Evolutionary conservation across 305 asterid genomes (phyloP), one percentile per base, ranked within the genome.

Genomic region (Rubia tinctorum): DNA sequence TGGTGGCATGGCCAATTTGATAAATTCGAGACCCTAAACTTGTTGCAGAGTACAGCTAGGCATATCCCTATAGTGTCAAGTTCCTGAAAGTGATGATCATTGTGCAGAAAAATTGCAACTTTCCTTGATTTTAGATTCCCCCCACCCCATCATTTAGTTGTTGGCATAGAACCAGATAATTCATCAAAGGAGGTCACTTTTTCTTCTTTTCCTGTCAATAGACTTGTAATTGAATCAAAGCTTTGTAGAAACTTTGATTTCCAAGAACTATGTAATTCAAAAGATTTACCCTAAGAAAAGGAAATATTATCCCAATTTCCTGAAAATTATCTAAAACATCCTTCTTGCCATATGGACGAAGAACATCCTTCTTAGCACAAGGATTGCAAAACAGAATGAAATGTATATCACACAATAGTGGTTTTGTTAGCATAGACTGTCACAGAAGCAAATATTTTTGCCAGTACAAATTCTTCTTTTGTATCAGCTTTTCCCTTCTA

Each of bases 91-190:
- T 40, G n/a, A n/a, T n/a, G 66, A 71, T 59, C 66, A 6, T 78
- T 80, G 75, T 64, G 84, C 84, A 80, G 80, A 72, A 73, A 76
- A 67, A 12, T 71, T 65, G 61, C 25, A 40, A 8, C 20, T 53
- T 73, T 71, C 37, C 13, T 5, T 66, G 15, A 20, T 27, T 65
- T 71, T 79, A 22, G 61, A 68, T 71, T 27, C 25, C 6, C 6
- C 27, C 18, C 17, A 6, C 18, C 39, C 49, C 27, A 18, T 7
- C 49, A 18, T 40, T 66, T 39, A 66, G 30, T 66, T 37, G n/a
- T n/a, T 66, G 71, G 5, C 71, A 42, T 66, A 66, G 56, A 43
- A 65, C 74, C 75, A 27, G 61, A 68, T 71, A 61, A 68, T 70
- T 49, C 45, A 71, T 69, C 27, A 34, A 68, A 66, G 44, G 62